Percentiles rank a stretch among this genome's conserved stretches.
Evolutionary conservation across 1,284 basidiomycete genomes (phyloP).

Genomic region (Cutaneotrichosporon sp.): DNA sequence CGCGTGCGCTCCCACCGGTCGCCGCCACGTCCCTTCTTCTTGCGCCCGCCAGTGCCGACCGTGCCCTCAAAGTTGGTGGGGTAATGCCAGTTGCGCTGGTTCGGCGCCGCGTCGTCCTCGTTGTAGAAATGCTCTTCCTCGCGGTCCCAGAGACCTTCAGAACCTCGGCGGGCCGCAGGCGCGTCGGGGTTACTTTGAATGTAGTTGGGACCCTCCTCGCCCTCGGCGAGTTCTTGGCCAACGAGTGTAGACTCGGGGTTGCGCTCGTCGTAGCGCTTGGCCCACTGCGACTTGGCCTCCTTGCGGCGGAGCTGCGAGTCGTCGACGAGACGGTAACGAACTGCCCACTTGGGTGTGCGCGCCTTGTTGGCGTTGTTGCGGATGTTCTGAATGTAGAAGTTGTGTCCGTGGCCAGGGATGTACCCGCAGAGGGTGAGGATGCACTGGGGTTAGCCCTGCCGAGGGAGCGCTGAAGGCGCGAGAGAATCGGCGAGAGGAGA

Average conservation of each 20-base stretch:
- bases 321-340: conserved; percentile 76
- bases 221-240: conserved; percentile 71
- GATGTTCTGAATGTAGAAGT: conserved; percentile 91
- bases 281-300: conserved; percentile 79
- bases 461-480: neutral
- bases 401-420: conserved; percentile 54
- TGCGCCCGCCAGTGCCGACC: conserved; percentile 35
- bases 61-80: conserved; percentile 55
- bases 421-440: conserved; percentile 84
- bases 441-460: conserved; percentile 12
- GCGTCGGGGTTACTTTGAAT: conserved; percentile 37
- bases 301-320: conserved; percentile 71
- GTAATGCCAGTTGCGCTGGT: conserved; percentile 53
- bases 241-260: conserved; percentile 70
- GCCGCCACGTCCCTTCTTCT: conserved; percentile 22
- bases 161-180: conserved; percentile 28
- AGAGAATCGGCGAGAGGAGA: no score
- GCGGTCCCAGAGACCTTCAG: conserved; percentile 47
- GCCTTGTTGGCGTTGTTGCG: conserved; percentile 89
- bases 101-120: conserved; percentile 45
- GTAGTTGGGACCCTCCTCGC: conserved; percentile 59
- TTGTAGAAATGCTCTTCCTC: conserved; percentile 53
- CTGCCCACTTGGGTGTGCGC: conserved; percentile 91
- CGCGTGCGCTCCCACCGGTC: conserved; percentile 45
- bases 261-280: conserved; percentile 78